Evolutionary conservation across 2,329 filamentous ascomycete genomes (phyloP).

Genomic region (Chalara sp.): DNA sequence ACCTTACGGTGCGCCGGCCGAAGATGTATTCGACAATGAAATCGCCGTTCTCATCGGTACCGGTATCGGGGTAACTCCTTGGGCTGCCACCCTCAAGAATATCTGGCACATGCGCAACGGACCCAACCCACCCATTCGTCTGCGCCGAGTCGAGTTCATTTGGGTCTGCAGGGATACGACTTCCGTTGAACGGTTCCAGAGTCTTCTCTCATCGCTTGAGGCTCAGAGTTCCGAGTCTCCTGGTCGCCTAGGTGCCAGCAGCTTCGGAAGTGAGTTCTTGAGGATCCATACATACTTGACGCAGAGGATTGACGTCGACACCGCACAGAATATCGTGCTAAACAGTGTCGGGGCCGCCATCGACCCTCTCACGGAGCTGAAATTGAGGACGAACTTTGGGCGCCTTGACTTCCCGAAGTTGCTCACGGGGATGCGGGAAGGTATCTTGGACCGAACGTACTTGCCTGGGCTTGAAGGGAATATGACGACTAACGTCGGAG

Average conservation of each 20-base stretch:
- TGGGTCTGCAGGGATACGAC: slow-evolving; percentile 96
- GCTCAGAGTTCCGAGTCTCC: slow-evolving; percentile 70
- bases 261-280: slow-evolving; percentile 76
- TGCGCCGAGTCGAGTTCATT: slow-evolving; percentile 95
- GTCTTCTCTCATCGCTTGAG: slow-evolving; percentile 87
- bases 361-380: slow-evolving; percentile 89
- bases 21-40: too few species aligned
- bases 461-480: slow-evolving; percentile 73
- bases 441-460: slow-evolving; percentile 79
- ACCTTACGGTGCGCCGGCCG: too few species aligned
- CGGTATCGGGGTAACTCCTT: slow-evolving; percentile 84
- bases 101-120: slow-evolving; percentile 94
- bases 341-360: slow-evolving; percentile 78
- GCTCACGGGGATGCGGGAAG: slow-evolving; percentile 78
- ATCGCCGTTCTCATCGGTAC: too few species aligned
- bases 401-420: slow-evolving; percentile 81
- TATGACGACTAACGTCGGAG: slow-evolving; percentile 79
- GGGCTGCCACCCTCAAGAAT: slow-evolving; percentile 86
- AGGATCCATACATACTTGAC: slow-evolving; percentile 98
- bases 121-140: slow-evolving; percentile 80
- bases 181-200: slow-evolving; percentile 99
- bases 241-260: slow-evolving; percentile 58
- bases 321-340: too few species aligned
- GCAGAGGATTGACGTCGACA: slow-evolving; percentile 85
- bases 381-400: slow-evolving; percentile 87